phyloP scores from a whole-genome alignment of 192 early-diverging fungal genomes.

The Ambispora gerdemannii region DNA sequence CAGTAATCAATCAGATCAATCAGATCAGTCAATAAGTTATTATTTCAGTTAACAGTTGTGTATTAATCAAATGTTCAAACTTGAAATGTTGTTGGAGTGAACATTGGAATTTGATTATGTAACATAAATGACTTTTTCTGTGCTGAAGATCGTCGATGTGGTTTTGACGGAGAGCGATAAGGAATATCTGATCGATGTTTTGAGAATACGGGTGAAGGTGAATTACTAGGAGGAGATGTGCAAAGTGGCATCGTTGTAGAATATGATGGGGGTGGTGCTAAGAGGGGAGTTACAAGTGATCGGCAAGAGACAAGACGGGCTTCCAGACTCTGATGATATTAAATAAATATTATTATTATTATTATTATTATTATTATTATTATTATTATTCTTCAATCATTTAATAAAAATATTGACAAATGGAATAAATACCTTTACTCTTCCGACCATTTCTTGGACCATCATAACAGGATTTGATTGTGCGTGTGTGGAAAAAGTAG shows the following conservation, averaged over 20 bases:
- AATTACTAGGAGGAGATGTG: conserved; percentile 24
- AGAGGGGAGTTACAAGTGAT: conserved; percentile 68
- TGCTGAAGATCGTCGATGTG: neutral
- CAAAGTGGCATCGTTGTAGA: conserved; percentile 35
- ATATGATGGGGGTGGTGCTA: conserved; percentile 55
- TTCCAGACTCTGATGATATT: conserved; percentile 56
- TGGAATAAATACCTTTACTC: conserved; percentile 59
- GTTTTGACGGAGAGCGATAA: neutral
- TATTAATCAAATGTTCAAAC: too few relatives aligned
- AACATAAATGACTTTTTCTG: neutral
- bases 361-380: too few relatives aligned
- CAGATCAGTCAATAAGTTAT: too few relatives aligned
- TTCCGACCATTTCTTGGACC: conserved; percentile 74
- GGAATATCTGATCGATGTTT: neutral
- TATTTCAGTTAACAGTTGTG: too few relatives aligned
- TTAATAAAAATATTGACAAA: neutral
- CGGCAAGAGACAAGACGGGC: conserved; percentile 70
- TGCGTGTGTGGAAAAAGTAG: conserved; percentile 5
- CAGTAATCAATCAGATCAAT: too few relatives aligned
- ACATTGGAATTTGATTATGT: neutral
- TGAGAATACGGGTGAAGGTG: too few relatives aligned
- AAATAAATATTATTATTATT: too few relatives aligned
- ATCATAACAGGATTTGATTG: conserved; percentile 60
- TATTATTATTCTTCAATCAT: too few relatives aligned
- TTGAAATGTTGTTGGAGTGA: neutral